phyloP scores from a whole-genome alignment of 768 basidiomycete genomes.

The Strobilomyces dryophilus region DNA sequence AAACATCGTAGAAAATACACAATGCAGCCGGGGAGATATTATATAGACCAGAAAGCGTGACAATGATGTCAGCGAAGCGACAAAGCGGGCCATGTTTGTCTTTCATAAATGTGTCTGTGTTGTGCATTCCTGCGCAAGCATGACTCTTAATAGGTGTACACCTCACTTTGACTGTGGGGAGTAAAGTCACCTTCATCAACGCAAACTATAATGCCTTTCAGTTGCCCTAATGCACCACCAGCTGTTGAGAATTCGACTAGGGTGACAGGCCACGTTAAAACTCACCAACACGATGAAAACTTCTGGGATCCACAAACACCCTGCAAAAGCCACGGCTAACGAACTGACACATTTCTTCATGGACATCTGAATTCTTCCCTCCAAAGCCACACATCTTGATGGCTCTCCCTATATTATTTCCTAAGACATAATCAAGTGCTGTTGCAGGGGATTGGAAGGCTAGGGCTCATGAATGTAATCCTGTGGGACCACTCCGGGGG shows the following conservation, averaged over 20 bases:
- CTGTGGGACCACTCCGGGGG: no score
- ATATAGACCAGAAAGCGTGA: constrained; percentile 61
- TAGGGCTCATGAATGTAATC: no score
- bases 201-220: constrained; percentile 49
- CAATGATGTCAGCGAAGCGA: constrained; percentile 66
- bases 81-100: constrained; percentile 49
- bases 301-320: not conserved
- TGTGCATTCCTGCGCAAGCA: not conserved
- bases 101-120: constrained; percentile 43
- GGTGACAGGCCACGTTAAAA: not conserved
- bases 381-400: not conserved
- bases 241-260: not conserved
- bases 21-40: constrained; percentile 61
- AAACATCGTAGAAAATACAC: constrained; percentile 78
- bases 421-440: no score
- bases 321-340: not conserved
- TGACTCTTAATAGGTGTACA: no score
- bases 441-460: no score
- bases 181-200: constrained; percentile 47
- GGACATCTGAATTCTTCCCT: not conserved
- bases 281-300: not conserved
- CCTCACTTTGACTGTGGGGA: no score
- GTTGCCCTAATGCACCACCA: not conserved
- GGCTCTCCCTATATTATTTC: not conserved
- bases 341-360: not conserved